Conservation (phyloP, 306 rosid species). For the Cucurbita ficifolia region DNA sequence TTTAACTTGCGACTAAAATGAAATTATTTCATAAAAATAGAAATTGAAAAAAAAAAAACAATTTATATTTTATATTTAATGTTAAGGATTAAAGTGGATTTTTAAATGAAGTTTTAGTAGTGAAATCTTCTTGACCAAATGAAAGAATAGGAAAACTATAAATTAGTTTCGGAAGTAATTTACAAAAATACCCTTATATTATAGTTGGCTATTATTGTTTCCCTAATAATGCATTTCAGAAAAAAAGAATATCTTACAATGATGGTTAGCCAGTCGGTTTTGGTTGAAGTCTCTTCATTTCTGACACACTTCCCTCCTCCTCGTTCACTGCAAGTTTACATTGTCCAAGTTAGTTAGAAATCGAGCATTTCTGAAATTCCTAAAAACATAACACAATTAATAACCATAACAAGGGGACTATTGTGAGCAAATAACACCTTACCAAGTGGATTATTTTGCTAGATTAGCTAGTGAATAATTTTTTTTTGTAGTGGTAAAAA, state of each 20-base stretch:
- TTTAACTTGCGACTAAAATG: background rate
- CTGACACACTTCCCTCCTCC: conserved; percentile 51
- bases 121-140: background rate
- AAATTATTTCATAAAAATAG: background rate
- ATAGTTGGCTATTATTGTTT: background rate
- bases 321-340: conserved; percentile 49
- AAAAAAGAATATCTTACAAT: conserved; percentile 38
- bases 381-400: background rate
- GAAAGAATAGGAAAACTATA: too few relatives aligned
- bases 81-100: background rate
- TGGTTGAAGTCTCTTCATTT: conserved; percentile 27
- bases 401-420: background rate
- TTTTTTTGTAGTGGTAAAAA: too few relatives aligned
- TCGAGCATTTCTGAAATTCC: background rate
- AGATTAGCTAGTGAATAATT: too few relatives aligned
- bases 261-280: conserved; percentile 80
- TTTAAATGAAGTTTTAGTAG: too few relatives aligned
- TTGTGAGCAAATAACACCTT: too few relatives aligned
- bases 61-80: too few relatives aligned
- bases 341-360: background rate
- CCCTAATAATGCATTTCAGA: background rate
- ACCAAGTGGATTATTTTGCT: too few relatives aligned
- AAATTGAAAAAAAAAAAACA: too few relatives aligned
- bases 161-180: background rate
- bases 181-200: background rate